Evolutionary conservation across 768 basidiomycete genomes (phyloP).

Genomic region (Suillus lakei): DNA sequence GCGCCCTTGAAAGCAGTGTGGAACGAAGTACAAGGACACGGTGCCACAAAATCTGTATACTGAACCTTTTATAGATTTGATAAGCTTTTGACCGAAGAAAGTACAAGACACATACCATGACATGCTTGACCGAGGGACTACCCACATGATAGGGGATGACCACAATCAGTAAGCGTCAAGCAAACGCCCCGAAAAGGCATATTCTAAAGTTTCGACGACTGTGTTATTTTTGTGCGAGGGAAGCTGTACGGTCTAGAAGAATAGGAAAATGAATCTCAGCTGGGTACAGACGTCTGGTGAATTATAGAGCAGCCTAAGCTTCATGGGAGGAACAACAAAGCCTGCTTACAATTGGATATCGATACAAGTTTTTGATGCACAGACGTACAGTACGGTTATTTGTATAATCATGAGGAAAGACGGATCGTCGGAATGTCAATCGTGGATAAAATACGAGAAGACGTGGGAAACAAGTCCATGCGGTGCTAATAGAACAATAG

Average conservation of each 20-base stretch:
- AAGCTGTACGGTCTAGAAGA: not conserved
- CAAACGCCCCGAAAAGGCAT: constrained; percentile 34
- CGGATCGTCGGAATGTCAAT: not conserved
- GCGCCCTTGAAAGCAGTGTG: not conserved
- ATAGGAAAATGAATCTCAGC: not conserved
- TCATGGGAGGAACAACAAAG: not conserved
- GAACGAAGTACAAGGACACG: constrained; percentile 23
- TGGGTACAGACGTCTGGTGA: not conserved
- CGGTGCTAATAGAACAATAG: constrained; percentile 2
- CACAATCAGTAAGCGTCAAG: constrained; percentile 31
- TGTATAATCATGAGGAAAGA: constrained; percentile 5
- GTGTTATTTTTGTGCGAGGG: not conserved
- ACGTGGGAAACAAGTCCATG: not conserved
- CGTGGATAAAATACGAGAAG: not conserved
- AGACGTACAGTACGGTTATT: not conserved
- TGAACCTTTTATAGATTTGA: constrained; percentile 15
- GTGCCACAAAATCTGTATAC: constrained; percentile 5
- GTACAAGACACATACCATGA: constrained; percentile 26
- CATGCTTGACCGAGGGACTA: constrained; percentile 2
- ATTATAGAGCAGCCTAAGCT: not conserved
- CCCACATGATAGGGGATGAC: constrained; percentile 12
- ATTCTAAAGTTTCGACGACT: constrained; percentile 14
- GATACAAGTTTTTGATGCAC: not conserved
- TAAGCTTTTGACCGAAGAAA: constrained; percentile 28
- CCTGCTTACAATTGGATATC: constrained; percentile 1